Percentiles rank a stretch among this genome's conserved stretches.
phyloP scores from a whole-genome alignment of 805 yeast genomes.

The Metschnikowia matae region DNA sequence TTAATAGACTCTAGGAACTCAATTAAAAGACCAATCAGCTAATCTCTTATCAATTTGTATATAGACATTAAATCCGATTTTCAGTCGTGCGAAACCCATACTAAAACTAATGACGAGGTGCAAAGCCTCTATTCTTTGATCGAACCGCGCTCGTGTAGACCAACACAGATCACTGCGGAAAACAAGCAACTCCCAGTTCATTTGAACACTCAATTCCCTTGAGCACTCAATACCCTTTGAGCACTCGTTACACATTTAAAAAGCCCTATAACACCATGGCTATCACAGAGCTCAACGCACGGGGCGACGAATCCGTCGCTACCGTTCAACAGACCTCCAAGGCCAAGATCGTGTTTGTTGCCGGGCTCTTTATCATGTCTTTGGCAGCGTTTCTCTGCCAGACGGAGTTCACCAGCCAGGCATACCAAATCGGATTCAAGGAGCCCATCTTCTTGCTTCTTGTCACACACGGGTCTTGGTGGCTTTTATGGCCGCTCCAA shows the following conservation, averaged over 20 bases:
- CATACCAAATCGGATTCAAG: slow-evolving; percentile 53
- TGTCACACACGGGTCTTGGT: slow-evolving; percentile 78
- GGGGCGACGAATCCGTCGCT: slow-evolving; percentile 20
- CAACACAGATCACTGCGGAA: neutral
- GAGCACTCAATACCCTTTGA: neutral
- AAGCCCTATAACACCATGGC: slow-evolving; percentile 22
- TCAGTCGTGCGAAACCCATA: no score
- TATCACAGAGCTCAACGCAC: slow-evolving; percentile 29
- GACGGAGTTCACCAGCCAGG: slow-evolving; percentile 73
- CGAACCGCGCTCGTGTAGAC: neutral
- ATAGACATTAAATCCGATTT: no score
- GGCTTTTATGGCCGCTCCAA: slow-evolving; percentile 69
- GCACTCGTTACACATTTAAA: neutral
- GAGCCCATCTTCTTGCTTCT: slow-evolving; percentile 68
- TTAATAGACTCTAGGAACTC: no score
- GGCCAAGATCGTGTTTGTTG: slow-evolving; percentile 36
- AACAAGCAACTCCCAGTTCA: neutral
- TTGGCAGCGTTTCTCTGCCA: slow-evolving; percentile 65
- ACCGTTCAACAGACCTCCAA: slow-evolving; percentile 26
- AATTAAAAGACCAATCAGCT: no score
- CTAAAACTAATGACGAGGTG: neutral
- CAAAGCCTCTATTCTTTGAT: neutral
- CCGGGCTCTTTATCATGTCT: slow-evolving; percentile 31
- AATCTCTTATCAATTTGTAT: no score
- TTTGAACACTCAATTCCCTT: neutral